Percentiles rank a stretch among this genome's conserved stretches.
These are phyloP conservation scores for Cyclostephanos tholiformis DNA, from an alignment of 108 stramenopile species.

Conservation along the genomic window DNA sequence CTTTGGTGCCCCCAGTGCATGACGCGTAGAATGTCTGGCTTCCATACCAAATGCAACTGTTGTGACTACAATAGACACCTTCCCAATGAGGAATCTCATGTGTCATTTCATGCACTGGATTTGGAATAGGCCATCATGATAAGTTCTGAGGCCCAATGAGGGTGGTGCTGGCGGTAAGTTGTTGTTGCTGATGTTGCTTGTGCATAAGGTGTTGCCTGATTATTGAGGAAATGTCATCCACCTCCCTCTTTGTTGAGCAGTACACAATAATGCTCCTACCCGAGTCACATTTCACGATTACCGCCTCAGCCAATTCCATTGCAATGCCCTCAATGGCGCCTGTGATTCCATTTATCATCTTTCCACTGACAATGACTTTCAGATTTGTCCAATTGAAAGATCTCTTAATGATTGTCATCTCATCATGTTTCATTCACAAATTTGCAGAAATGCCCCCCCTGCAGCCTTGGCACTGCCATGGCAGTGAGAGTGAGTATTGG, in stretches of 20 bases:
- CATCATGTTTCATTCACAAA: conserved; percentile 56
- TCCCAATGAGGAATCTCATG: conserved; percentile 78
- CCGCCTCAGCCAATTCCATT: conserved; percentile 27
- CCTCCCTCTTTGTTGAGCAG: conserved; percentile 60
- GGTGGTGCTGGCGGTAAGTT: not conserved
- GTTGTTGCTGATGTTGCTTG: conserved; percentile 5
- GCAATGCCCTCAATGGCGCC: conserved; percentile 52
- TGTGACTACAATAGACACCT: conserved; percentile 83
- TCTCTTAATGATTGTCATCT: conserved; percentile 56
- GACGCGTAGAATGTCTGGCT: conserved; percentile 83
- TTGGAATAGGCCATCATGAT: conserved; percentile 88
- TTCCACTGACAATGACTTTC: conserved; percentile 63
- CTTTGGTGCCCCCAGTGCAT: conserved; percentile 87
- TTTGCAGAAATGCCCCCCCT: conserved; percentile 65
- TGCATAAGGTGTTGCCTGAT: conserved; percentile 22
- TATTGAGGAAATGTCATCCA: conserved; percentile 50
- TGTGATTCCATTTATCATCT: conserved; percentile 52
- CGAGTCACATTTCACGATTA: not conserved
- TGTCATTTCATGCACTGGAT: conserved; percentile 63
- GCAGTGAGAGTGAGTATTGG: conserved; percentile 93
- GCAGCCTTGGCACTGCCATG: conserved; percentile 89
- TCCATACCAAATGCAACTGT: conserved; percentile 98
- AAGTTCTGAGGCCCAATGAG: conserved; percentile 42
- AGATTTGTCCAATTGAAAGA: conserved; percentile 93
- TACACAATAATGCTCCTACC: conserved; percentile 83